Evolutionary conservation across 306 rosid species (phyloP).

Genomic region (Vicia sativa): DNA sequence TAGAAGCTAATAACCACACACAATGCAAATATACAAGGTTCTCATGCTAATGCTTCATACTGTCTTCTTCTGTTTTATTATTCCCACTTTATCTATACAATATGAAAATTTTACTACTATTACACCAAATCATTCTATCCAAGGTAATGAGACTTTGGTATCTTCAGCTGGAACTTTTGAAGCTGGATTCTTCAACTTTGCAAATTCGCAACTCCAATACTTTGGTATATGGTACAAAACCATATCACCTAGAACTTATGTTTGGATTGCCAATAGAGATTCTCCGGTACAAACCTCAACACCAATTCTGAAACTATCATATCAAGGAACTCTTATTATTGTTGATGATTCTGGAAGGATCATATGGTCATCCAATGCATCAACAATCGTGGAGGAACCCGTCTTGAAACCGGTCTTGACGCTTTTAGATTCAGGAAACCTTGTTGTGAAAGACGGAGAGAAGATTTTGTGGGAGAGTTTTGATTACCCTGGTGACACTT

Average conservation of each 20-base stretch:
- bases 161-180: neutral
- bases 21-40: neutral
- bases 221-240: slow-evolving; percentile 26
- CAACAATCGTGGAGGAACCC: slow-evolving; percentile 13
- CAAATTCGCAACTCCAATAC: neutral
- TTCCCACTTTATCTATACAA: neutral
- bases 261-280: slow-evolving; percentile 35
- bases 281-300: neutral
- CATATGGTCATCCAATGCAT: slow-evolving; percentile 34
- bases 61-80: neutral
- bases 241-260: slow-evolving; percentile 5
- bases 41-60: neutral
- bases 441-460: slow-evolving; percentile 23
- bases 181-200: neutral
- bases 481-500: slow-evolving; percentile 42
- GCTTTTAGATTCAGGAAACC: slow-evolving; percentile 42
- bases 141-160: neutral
- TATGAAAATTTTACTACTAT: neutral
- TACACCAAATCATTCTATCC: neutral
- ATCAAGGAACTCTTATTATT: slow-evolving; percentile 5
- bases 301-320: slow-evolving; percentile 17
- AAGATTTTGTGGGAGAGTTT: slow-evolving; percentile 44
- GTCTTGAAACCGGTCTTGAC: slow-evolving; percentile 9
- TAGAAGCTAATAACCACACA: neutral
- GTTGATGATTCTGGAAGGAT: slow-evolving; percentile 26